Percentiles rank a stretch among this genome's conserved stretches.
Evolutionary conservation across 1,284 basidiomycete species (phyloP).

Genomic region (Malassezia equina): DNA sequence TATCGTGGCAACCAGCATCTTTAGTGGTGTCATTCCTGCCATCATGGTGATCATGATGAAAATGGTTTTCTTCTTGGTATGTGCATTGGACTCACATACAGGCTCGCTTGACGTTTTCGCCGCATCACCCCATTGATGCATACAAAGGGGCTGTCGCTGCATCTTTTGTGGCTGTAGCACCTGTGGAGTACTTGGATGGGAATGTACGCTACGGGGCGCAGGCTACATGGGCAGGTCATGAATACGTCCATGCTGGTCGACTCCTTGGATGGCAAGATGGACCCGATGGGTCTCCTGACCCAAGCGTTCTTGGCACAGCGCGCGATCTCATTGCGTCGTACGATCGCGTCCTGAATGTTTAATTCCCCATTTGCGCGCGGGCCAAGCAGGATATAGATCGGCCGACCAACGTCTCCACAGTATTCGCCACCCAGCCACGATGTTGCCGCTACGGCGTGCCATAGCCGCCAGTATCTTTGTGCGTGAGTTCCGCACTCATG

Average conservation of each 20-base stretch:
- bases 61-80: slow-evolving; percentile 36
- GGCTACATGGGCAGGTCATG: slow-evolving; percentile 32
- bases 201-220: slow-evolving; percentile 39
- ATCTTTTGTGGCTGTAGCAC: slow-evolving; percentile 33
- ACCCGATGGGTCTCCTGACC: slow-evolving; percentile 6
- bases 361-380: slow-evolving; percentile 1
- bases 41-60: slow-evolving; percentile 32
- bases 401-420: neutral
- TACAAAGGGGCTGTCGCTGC: slow-evolving; percentile 46
- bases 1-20: slow-evolving; percentile 47
- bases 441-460: slow-evolving; percentile 3
- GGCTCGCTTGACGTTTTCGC: slow-evolving; percentile 40
- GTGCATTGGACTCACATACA: neutral
- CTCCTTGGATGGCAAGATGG: slow-evolving; percentile 33
- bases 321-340: slow-evolving; percentile 12
- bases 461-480: neutral
- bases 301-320: slow-evolving; percentile 8
- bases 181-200: slow-evolving; percentile 22
- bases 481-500: neutral
- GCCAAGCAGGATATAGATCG: neutral
- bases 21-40: slow-evolving; percentile 36
- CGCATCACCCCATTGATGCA: slow-evolving; percentile 41
- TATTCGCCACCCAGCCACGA: neutral
- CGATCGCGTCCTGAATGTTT: slow-evolving; percentile 12
- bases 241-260: slow-evolving; percentile 34